A percentile compares a stretch with the other conserved stretches of the same genome.
These are phyloP conservation scores for Microcera coccophila DNA, from an alignment of 2,329 filamentous ascomycete genomes.

Conservation along the genomic window DNA sequence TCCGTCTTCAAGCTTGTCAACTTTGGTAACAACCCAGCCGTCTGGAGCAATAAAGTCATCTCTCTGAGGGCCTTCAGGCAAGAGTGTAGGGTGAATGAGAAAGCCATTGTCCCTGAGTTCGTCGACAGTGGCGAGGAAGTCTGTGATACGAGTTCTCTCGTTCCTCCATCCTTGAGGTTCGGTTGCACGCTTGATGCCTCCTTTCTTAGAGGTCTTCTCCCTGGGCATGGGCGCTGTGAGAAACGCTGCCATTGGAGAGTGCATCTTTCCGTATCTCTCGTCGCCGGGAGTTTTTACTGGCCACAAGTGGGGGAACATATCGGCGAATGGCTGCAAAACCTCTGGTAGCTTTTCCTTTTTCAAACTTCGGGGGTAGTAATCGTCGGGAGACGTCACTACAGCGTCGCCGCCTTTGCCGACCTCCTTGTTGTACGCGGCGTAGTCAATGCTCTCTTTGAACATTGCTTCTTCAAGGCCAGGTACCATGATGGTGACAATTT, in stretches of 20 bases:
- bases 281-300: conserved; percentile 85
- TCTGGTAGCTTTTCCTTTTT: conserved; percentile 49
- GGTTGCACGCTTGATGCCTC: conserved; percentile 55
- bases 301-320: conserved; percentile 86
- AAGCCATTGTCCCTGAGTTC: conserved; percentile 83
- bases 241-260: conserved; percentile 84
- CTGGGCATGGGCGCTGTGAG: conserved; percentile 70
- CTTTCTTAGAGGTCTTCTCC: conserved; percentile 56
- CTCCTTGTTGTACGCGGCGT: conserved; percentile 42
- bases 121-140: conserved; percentile 67
- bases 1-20: conserved; percentile 64
- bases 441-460: conserved; percentile 64
- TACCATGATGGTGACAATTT: conserved; percentile 86
- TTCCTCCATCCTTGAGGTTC: conserved; percentile 67
- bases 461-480: conserved; percentile 87
- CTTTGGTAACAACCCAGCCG: conserved; percentile 80
- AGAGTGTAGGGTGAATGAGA: conserved; percentile 73
- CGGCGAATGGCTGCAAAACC: conserved; percentile 62
- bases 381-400: conserved; percentile 48
- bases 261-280: conserved; percentile 71
- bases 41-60: conserved; percentile 52
- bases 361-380: conserved; percentile 56
- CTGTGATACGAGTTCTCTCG: conserved; percentile 74
- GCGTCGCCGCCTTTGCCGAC: conserved; percentile 29
- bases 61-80: conserved; percentile 54